Percentiles rank a stretch among this genome's conserved stretches.
These are phyloP conservation scores for Platanthera guangdongensis DNA, from an alignment of 106 monocot species.

Conservation along the genomic window DNA sequence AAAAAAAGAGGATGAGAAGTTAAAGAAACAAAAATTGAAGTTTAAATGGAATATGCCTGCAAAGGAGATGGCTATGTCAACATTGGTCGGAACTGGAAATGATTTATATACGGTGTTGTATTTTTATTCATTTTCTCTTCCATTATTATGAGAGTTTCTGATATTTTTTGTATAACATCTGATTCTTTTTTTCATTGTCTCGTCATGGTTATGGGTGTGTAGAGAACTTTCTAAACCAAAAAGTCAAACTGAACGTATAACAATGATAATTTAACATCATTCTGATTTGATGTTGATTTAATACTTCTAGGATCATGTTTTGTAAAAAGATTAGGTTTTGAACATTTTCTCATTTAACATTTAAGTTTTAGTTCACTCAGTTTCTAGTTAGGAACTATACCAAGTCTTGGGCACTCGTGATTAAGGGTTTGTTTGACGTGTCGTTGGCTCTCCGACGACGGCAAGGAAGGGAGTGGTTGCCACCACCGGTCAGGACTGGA, in stretches of 20 bases:
- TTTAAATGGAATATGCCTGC: constrained; percentile 64
- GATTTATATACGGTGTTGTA: constrained; percentile 12
- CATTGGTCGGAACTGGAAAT: constrained; percentile 69
- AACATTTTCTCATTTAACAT: neutral
- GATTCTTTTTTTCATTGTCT: neutral
- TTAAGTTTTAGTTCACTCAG: neutral
- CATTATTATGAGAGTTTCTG: neutral
- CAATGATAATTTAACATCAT: neutral
- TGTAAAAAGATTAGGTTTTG: neutral
- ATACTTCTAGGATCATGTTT: neutral
- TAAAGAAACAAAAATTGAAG: constrained; percentile 39
- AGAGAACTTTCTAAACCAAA: neutral
- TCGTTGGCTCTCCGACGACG: too few species aligned
- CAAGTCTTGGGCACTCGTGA: neutral
- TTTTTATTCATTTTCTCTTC: neutral
- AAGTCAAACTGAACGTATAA: neutral
- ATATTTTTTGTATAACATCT: neutral
- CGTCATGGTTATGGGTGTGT: neutral
- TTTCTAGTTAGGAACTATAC: neutral
- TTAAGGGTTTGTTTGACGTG: neutral
- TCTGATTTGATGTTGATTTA: neutral
- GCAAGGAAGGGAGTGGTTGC: too few species aligned
- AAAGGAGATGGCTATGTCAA: constrained; percentile 31
- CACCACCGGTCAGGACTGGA: too few species aligned
- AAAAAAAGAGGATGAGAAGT: constrained; percentile 44